phyloP scores from a whole-genome alignment of 1,284 basidiomycete species.

The Tylopilus sp. region DNA sequence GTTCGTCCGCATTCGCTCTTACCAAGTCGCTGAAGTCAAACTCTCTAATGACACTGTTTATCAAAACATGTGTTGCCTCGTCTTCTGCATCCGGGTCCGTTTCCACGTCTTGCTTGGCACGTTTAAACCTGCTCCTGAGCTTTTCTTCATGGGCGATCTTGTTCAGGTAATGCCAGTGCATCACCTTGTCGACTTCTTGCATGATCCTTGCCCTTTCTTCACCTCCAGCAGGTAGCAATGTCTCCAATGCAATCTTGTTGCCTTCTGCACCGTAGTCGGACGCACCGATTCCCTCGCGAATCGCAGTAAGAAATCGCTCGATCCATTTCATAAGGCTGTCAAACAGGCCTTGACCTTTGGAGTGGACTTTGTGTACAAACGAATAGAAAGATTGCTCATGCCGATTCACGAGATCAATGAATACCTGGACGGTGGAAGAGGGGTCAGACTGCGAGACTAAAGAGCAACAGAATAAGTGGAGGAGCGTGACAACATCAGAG shows the following conservation, averaged over 20 bases:
- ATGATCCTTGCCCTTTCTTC: constrained; percentile 74
- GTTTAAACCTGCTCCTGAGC: constrained; percentile 74
- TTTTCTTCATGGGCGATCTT: constrained; percentile 91
- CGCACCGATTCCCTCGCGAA: constrained; percentile 82
- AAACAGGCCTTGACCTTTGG: constrained; percentile 94
- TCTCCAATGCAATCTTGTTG: constrained; percentile 69
- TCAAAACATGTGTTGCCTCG: constrained; percentile 73
- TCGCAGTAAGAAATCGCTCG: constrained; percentile 88
- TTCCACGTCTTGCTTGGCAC: constrained; percentile 42
- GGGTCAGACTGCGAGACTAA: constrained; percentile 84
- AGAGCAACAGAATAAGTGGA: constrained; percentile 8
- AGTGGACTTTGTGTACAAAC: constrained; percentile 98
- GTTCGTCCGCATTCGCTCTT: constrained; percentile 71
- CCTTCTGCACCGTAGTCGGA: constrained; percentile 25
- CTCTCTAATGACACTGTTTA: constrained; percentile 75
- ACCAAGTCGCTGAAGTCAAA: constrained; percentile 78
- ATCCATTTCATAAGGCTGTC: constrained; percentile 96
- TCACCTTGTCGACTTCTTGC: constrained; percentile 81
- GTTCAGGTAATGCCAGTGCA: constrained; percentile 87
- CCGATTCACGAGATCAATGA: constrained; percentile 90
- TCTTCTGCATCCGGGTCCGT: constrained; percentile 62
- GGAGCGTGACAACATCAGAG: background rate
- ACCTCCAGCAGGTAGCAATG: constrained; percentile 78
- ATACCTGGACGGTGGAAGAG: constrained; percentile 83
- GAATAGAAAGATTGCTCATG: constrained; percentile 96